Evolutionary conservation across 305 asterid genomes (phyloP).

Genomic region (Solanum hybrid): DNA sequence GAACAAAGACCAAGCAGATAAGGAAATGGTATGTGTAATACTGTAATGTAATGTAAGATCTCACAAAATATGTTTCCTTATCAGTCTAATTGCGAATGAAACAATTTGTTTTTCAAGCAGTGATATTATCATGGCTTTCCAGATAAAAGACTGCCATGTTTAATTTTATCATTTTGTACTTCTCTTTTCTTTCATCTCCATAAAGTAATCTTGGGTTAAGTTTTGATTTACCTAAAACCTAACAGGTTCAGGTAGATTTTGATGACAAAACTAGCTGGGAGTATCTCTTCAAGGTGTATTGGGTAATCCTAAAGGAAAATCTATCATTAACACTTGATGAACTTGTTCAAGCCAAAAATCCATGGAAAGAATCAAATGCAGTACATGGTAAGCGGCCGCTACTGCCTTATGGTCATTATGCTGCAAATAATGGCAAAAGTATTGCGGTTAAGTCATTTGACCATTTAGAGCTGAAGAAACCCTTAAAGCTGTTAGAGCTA

Average conservation of each 20-base stretch:
- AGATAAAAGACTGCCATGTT: background rate
- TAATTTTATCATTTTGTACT: background rate
- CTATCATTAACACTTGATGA: conserved; percentile 54
- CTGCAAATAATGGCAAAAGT: conserved; percentile 25
- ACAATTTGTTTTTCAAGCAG: background rate
- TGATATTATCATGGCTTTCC: background rate
- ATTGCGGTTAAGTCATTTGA: conserved; percentile 21
- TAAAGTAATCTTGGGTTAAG: background rate
- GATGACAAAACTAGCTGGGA: conserved; percentile 90
- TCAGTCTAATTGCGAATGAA: background rate
- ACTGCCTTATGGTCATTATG: conserved; percentile 11
- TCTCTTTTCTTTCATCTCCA: background rate
- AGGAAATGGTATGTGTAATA: conserved; percentile 48
- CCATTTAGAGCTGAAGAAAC: conserved; percentile 33
- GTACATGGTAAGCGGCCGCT: conserved; percentile 26
- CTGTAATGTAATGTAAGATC: background rate
- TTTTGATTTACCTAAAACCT: conserved; percentile 5
- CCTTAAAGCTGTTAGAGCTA: conserved; percentile 20
- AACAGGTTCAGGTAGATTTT: conserved; percentile 79
- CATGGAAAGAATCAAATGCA: conserved; percentile 33
- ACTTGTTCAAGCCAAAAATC: conserved; percentile 60
- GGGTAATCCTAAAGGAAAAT: conserved; percentile 63
- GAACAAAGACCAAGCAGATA: conserved; percentile 60
- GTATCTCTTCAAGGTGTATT: conserved; percentile 85
- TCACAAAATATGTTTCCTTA: background rate